Evolutionary conservation across 2,329 filamentous ascomycete species (phyloP), one percentile per base, ranked within the genome.

Genomic region (Talaromyces marneffei): DNA sequence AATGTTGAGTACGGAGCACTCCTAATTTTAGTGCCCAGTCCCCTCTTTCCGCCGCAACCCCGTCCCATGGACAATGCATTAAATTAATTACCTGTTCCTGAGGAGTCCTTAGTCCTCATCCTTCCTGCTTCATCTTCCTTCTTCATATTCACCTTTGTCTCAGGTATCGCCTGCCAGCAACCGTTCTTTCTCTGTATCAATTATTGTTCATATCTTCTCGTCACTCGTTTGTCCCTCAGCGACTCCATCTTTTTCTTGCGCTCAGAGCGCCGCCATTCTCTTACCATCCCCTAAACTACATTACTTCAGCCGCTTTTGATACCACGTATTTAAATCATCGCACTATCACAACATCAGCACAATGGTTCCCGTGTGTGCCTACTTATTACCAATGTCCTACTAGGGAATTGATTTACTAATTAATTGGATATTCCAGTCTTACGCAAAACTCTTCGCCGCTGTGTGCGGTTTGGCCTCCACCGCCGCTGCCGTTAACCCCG

Each of bases 401-500:
- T 18, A 23, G 1, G n/a, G 12, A 5, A 3, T 16, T 14, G 2
- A n/a, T 2, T 2, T 46, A 9, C 42, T 46, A 27, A 46, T 46
- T 37, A 14, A n/a, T 20, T 3, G n/a, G 20, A 27, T 3, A n/a
- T 16, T 4, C 14, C 46, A 74, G 72, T 69, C 71, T 48, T 72
- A 71, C 64, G 64, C 67, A 68, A 67, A 71, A 67, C 64, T 74
- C 50, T 67, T 79, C 61, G 70, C 75, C 64, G 73, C 77, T 31
- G 70, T 75, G 57, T 75, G 71, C 67, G 75, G 73, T 59, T 72
- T 80, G 60, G 72, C 79, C 42, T 73, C 77, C 66, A 73, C 81
- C 66, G 79, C 77, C 40, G 69, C 75, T 20, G 83, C 84, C 29
- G 81, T 86, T 48, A 80, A 81, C 59, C 80, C 84, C 6, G 76